phyloP scores from a whole-genome alignment of 768 basidiomycete species.

The Coprinopsis cinerea region DNA sequence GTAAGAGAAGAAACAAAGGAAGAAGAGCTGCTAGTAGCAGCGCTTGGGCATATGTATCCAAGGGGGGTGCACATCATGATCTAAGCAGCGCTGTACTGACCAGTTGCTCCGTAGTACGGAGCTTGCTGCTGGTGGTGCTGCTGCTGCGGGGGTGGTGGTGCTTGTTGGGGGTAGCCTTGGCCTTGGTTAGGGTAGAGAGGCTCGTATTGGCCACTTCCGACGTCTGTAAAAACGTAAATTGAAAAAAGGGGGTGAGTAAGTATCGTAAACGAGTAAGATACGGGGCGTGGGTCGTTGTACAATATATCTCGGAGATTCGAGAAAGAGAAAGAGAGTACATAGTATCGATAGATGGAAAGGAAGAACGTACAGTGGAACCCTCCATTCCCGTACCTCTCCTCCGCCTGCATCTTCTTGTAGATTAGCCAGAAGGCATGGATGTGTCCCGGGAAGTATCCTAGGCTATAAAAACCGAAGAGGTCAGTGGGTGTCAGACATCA shows the following conservation, averaged over 20 bases:
- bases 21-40: too few species aligned
- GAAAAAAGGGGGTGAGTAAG: not conserved
- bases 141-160: constrained; percentile 6
- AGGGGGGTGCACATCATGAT: too few species aligned
- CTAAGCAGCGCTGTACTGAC: too few species aligned
- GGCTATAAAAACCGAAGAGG: constrained; percentile 31
- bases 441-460: constrained; percentile 74
- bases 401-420: constrained; percentile 85
- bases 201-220: constrained; percentile 37
- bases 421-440: constrained; percentile 87
- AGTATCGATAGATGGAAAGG: not conserved
- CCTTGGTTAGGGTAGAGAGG: constrained; percentile 28
- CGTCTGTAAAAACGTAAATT: constrained; percentile 30
- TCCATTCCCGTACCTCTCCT: constrained; percentile 72
- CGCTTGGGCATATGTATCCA: too few species aligned
- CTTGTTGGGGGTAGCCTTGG: not conserved
- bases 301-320: too few species aligned
- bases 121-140: constrained; percentile 24
- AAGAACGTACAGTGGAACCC: constrained; percentile 65
- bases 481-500: not conserved
- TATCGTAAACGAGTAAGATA: too few species aligned
- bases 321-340: too few species aligned
- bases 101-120: constrained; percentile 40
- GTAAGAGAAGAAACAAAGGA: too few species aligned
- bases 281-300: too few species aligned